Percentiles rank a stretch among this genome's conserved stretches.
These are phyloP conservation scores for Phytophthora meadii DNA, from an alignment of 352 stramenopile species.

Conservation along the genomic window DNA sequence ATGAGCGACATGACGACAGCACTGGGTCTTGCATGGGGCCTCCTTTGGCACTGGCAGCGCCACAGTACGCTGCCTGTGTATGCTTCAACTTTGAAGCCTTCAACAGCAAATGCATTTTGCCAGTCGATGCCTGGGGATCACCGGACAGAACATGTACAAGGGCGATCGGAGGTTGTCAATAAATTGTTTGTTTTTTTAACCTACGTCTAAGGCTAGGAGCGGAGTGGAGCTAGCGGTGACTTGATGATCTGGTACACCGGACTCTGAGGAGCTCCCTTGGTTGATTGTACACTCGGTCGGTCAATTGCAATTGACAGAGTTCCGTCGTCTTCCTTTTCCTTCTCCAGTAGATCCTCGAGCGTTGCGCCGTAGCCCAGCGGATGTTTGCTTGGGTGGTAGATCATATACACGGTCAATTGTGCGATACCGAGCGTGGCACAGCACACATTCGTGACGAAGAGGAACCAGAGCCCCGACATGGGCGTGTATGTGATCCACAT, in stretches of 20 bases:
- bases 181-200: constrained; percentile 5
- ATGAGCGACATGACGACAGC: constrained; percentile 11
- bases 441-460: constrained; percentile 61
- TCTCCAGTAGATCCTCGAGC: constrained; percentile 30
- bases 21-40: neutral
- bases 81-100: neutral
- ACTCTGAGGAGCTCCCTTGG: constrained; percentile 24
- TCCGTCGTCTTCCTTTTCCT: constrained; percentile 30
- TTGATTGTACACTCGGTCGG: constrained; percentile 17
- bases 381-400: constrained; percentile 60
- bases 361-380: constrained; percentile 32
- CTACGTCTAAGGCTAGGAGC: constrained; percentile 6
- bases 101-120: constrained; percentile 1
- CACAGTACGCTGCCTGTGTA: too few species aligned
- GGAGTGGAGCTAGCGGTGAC: constrained; percentile 33
- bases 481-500: constrained; percentile 61
- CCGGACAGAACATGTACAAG: constrained; percentile 5
- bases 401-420: constrained; percentile 52
- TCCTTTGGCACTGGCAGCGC: too few species aligned
- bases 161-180: constrained; percentile 6
- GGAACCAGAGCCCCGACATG: constrained; percentile 52
- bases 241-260: constrained; percentile 36
- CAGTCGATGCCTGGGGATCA: constrained; percentile 7
- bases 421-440: constrained; percentile 41
- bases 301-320: constrained; percentile 31